Evolutionary conservation across 768 basidiomycete genomes (phyloP).

Genomic region (Suillus subalutaceus): DNA sequence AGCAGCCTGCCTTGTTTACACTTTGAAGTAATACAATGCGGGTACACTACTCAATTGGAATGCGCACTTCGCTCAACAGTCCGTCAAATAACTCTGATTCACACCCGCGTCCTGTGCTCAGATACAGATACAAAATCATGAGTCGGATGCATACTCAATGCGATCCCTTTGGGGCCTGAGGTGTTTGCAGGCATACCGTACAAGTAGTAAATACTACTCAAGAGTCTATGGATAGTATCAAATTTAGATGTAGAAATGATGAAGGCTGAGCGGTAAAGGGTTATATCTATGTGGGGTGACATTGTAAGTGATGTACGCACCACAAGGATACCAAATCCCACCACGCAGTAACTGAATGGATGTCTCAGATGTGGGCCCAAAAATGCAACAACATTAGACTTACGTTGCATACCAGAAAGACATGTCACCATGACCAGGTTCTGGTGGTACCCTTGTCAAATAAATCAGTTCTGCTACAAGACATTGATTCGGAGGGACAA

Average conservation of each 20-base stretch:
- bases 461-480: neutral
- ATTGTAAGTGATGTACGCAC: slow-evolving; percentile 14
- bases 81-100: neutral
- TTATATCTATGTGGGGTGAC: neutral
- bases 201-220: slow-evolving; percentile 20
- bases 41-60: neutral
- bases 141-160: slow-evolving; percentile 5
- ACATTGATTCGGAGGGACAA: neutral
- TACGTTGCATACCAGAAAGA: slow-evolving; percentile 34
- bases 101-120: slow-evolving; percentile 17
- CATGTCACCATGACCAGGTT: slow-evolving; percentile 32
- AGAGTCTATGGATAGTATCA: neutral
- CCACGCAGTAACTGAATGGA: slow-evolving; percentile 27
- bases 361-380: neutral
- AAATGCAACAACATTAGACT: slow-evolving; percentile 1
- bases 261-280: neutral
- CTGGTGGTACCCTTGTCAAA: slow-evolving; percentile 28
- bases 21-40: no score
- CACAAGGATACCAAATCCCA: slow-evolving; percentile 30
- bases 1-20: no score
- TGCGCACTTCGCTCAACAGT: neutral
- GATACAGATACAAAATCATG: slow-evolving; percentile 56
- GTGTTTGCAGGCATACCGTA: slow-evolving; percentile 32
- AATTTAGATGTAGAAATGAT: neutral
- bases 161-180: neutral